phyloP scores from a whole-genome alignment of 768 basidiomycete species.

The Lactarius hatsudake region DNA sequence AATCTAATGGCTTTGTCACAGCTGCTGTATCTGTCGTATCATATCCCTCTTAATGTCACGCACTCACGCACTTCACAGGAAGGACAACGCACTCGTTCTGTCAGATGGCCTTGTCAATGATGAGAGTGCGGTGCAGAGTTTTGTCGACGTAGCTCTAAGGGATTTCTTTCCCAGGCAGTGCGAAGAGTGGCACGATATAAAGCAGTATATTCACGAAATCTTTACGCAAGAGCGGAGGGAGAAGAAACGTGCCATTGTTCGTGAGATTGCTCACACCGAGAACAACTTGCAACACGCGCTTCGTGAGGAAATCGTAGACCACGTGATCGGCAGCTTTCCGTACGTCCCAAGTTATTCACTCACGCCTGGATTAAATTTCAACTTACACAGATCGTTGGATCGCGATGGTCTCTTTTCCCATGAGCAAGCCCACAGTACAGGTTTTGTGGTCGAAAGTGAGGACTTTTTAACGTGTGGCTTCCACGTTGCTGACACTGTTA shows the following conservation, averaged over 20 bases:
- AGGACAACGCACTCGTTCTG: not conserved
- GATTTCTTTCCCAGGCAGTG: not conserved
- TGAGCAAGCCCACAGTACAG: too few relatives aligned
- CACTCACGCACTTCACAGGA: not conserved
- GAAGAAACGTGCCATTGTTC: not conserved
- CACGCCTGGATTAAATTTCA: not conserved
- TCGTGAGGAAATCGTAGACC: not conserved
- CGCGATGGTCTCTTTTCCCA: not conserved
- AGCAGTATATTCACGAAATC: not conserved
- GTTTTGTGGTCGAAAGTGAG: not conserved
- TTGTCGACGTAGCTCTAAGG: conserved; percentile 1
- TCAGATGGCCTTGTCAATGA: conserved; percentile 7
- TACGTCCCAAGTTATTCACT: not conserved
- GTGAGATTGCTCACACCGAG: not conserved
- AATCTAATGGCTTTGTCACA: not conserved
- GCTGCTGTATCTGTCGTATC: not conserved
- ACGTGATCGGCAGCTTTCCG: conserved; percentile 6
- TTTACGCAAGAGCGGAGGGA: not conserved
- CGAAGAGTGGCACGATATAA: not conserved
- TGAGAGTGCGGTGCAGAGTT: not conserved
- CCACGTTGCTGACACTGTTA: not conserved
- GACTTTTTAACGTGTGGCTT: not conserved
- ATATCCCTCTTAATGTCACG: not conserved
- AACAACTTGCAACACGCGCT: not conserved
- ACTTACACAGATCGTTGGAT: not conserved